These are phyloP conservation scores for Athelia sp. DNA, from an alignment of 1,284 basidiomycete genomes.

Conservation along the genomic window DNA sequence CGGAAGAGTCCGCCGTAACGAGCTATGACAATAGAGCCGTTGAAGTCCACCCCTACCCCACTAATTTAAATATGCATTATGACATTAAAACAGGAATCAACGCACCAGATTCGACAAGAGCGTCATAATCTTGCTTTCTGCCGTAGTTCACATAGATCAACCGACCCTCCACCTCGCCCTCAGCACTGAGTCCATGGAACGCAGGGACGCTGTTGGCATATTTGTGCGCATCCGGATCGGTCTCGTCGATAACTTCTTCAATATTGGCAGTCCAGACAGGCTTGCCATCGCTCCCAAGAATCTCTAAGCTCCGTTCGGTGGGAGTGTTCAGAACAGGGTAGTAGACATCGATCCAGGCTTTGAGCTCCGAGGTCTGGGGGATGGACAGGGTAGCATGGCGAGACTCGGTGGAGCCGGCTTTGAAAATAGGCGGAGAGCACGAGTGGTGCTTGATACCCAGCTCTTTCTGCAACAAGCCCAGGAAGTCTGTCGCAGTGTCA, in stretches of 20 bases:
- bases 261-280: constrained; percentile 49
- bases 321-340: constrained; percentile 66
- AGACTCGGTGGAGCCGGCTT: constrained; percentile 45
- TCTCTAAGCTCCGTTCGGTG: constrained; percentile 41
- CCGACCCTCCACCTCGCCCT: constrained; percentile 48
- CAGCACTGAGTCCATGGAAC: constrained; percentile 49
- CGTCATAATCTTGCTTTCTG: constrained; percentile 39
- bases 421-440: constrained; percentile 34
- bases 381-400: constrained; percentile 42
- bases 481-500: constrained; percentile 44
- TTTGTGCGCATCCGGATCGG: constrained; percentile 42
- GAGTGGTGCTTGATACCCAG: constrained; percentile 32
- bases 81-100: background rate
- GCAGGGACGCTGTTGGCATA: constrained; percentile 36
- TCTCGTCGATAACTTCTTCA: constrained; percentile 41
- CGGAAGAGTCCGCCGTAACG: constrained; percentile 70
- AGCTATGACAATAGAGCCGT: constrained; percentile 62
- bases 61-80: background rate
- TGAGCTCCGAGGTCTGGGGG: constrained; percentile 29
- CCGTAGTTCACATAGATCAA: constrained; percentile 69
- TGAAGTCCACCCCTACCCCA: constrained; percentile 50
- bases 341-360: constrained; percentile 60
- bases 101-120: constrained; percentile 21
- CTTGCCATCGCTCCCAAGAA: constrained; percentile 39
- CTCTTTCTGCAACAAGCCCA: constrained; percentile 42